Percentiles rank a stretch among this genome's conserved stretches.
phyloP scores from a whole-genome alignment of 2,329 filamentous ascomycete genomes.

The Amauroascus verrucosus region DNA sequence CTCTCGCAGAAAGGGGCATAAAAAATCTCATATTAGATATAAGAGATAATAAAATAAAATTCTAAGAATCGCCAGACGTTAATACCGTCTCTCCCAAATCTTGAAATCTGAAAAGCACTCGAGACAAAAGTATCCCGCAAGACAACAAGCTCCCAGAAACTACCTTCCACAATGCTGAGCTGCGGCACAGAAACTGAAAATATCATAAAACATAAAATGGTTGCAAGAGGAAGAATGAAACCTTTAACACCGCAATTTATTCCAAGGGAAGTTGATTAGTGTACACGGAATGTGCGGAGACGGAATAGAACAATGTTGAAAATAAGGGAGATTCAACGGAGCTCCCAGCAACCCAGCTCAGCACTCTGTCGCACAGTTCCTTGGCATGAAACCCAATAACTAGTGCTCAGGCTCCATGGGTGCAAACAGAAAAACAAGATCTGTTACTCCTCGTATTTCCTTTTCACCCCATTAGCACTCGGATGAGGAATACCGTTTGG shows the following conservation, averaged over 20 bases:
- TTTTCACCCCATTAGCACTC: conserved; percentile 25
- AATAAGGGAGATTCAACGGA: too few relatives aligned
- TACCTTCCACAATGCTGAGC: not conserved
- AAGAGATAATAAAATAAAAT: too few relatives aligned
- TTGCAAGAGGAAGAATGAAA: too few relatives aligned
- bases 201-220: not conserved
- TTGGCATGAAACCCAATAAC: too few relatives aligned
- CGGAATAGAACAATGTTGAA: too few relatives aligned
- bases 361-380: too few relatives aligned
- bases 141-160: not conserved
- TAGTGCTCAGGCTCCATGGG: not conserved
- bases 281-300: not conserved
- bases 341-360: too few relatives aligned
- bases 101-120: too few relatives aligned
- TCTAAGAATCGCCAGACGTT: too few relatives aligned
- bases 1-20: too few relatives aligned
- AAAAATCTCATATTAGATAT: too few relatives aligned
- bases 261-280: not conserved
- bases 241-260: not conserved
- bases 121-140: not conserved
- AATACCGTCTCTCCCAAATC: too few relatives aligned
- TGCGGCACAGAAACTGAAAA: not conserved
- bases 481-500: conserved; percentile 21
- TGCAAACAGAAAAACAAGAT: not conserved
- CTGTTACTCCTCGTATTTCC: conserved; percentile 33